Evolutionary conservation across 2,329 filamentous ascomycete species (phyloP), one percentile per base, ranked within the genome.

Genomic region (Ophiocordyceps robertsii): DNA sequence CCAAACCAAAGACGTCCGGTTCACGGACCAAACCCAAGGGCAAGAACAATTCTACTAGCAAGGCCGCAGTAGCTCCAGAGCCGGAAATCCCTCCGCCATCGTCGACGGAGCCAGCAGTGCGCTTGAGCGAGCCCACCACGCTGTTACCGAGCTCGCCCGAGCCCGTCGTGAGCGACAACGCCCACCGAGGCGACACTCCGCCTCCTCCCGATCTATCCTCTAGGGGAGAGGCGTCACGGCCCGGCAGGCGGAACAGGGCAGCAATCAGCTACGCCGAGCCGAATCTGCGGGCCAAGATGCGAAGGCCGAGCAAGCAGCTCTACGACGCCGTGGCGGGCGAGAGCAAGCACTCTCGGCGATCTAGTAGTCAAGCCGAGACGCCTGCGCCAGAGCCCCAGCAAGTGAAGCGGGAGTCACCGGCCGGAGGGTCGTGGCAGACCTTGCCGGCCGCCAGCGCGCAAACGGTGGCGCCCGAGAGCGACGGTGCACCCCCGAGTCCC

Each of bases 251-350:
- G 49, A 75, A 77, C 39, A 71, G 82, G 52, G 65, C 75, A 11
- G 70, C 78, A 40, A 74, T 92, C 47, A 90, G 83, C 64, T 92
- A 92, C 58, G 82, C 84, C 11, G 84, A 90, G 58, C 85, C 85
- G 1, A 90, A 84, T 53, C 67, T 92, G 36, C 73, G 82, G 47
- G 82, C 81, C 55, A 92, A 92, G 64, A 89, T 92, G 84, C 75
- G 85, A 45, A 74, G 85, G 45, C 84, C 85, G 19, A 84, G 81
- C 1, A 85, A 85, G 55, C 77, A 85, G 49, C 62, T 89, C 10
- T 75, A 82, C 31, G 83, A 88, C 57, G 84, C 84, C 1, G 84
- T 90, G 13, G 63, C 72, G 11, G 77, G 74, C n/a, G 74, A 82
- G 50, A 73, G 70, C 29, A 78, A 72, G 53, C 66, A 70, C 45